Percentiles rank a stretch among this genome's conserved stretches.
Conservation (phyloP, 495 filamentous ascomycete genomes). For the Annulohypoxylon nitens region DNA sequence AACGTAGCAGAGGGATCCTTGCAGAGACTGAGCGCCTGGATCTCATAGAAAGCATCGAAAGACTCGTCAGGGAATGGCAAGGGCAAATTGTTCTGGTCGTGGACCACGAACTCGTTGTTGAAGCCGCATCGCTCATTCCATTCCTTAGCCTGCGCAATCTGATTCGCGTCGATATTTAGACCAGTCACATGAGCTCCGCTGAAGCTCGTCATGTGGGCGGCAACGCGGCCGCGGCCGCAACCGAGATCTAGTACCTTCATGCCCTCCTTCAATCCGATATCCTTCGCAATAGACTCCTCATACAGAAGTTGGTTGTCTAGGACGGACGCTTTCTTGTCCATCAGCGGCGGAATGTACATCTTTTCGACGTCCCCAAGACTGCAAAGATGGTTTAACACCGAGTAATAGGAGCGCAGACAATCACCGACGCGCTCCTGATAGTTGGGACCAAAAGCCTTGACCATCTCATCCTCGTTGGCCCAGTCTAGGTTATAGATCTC, state of each 20-base stretch:
- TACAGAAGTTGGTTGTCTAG: constrained; percentile 69
- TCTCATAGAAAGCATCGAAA: constrained; percentile 75
- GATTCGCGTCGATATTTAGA: constrained; percentile 73
- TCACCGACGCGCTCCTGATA: constrained; percentile 72
- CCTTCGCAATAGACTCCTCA: constrained; percentile 67
- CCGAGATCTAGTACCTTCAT: constrained; percentile 70
- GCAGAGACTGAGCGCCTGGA: constrained; percentile 72
- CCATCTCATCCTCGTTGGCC: constrained; percentile 70
- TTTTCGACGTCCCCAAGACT: constrained; percentile 76
- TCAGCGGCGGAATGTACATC: constrained; percentile 75
- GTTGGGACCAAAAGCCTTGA: constrained; percentile 66
- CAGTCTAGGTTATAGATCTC: constrained; percentile 76
- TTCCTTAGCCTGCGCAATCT: constrained; percentile 67
- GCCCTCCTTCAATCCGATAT: constrained; percentile 65
- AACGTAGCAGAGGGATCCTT: constrained; percentile 67
- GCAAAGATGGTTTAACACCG: constrained; percentile 74
- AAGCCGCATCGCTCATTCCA: constrained; percentile 66
- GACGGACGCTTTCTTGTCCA: constrained; percentile 69
- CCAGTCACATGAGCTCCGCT: constrained; percentile 70
- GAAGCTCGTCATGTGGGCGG: constrained; percentile 70
- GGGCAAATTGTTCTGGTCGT: constrained; percentile 71
- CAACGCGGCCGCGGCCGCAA: constrained; percentile 71
- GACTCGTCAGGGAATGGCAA: constrained; percentile 67
- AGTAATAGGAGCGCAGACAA: constrained; percentile 72
- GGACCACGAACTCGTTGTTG: constrained; percentile 66